phyloP scores from a whole-genome alignment of 345 rosid genomes.

The Murraya koenigii region DNA sequence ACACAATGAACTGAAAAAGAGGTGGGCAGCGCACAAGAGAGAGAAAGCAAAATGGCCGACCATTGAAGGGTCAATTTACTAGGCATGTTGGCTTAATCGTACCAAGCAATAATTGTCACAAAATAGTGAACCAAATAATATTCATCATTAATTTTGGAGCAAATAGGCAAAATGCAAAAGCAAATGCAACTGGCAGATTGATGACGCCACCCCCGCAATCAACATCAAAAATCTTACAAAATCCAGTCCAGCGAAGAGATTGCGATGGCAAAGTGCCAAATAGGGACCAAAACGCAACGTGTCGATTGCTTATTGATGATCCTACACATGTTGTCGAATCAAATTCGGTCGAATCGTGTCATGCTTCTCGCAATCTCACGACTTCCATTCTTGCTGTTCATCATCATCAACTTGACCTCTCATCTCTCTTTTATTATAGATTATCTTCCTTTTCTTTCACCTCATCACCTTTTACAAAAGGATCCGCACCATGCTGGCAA shows the following conservation, averaged over 20 bases:
- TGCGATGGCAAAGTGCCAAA: constrained; percentile 13
- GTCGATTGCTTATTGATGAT: not conserved
- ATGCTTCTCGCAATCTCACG: not conserved
- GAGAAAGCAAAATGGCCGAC: not conserved
- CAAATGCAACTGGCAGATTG: not conserved
- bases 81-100: not conserved
- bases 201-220: not conserved
- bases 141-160: too few relatives aligned
- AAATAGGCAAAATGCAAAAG: too few relatives aligned
- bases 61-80: not conserved
- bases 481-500: too few relatives aligned
- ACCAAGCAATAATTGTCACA: not conserved
- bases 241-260: constrained; percentile 29
- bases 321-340: not conserved
- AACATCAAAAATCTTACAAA: constrained; percentile 33
- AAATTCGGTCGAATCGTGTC: not conserved
- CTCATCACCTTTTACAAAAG: too few relatives aligned
- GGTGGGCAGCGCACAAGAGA: not conserved
- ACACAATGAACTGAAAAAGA: not conserved
- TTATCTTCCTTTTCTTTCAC: too few relatives aligned
- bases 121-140: too few relatives aligned
- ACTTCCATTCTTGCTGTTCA: not conserved
- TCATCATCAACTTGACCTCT: not conserved
- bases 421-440: not conserved
- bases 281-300: constrained; percentile 14